Conservation (phyloP, 2,329 filamentous ascomycete species). For the Thielaviopsis cerberus region DNA sequence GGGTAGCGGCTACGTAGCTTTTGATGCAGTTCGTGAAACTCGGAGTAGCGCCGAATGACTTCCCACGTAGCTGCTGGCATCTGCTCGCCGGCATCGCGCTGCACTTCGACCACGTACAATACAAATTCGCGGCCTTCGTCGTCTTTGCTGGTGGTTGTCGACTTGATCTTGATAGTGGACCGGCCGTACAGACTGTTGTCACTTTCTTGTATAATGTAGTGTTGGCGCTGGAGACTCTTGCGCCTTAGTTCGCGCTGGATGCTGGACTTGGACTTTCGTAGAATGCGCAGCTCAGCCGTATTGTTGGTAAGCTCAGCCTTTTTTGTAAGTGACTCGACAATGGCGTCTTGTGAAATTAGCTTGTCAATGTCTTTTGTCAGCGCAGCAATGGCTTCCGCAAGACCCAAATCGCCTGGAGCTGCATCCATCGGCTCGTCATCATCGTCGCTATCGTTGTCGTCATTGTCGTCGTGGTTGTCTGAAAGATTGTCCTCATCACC, state of each 20-base stretch:
- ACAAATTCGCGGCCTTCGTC: slow-evolving; percentile 88
- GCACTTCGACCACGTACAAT: slow-evolving; percentile 82
- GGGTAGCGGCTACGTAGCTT: slow-evolving; percentile 68
- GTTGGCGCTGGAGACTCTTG: slow-evolving; percentile 88
- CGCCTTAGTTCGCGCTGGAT: slow-evolving; percentile 78
- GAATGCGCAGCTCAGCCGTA: slow-evolving; percentile 73
- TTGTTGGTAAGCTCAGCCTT: slow-evolving; percentile 98
- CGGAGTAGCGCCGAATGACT: slow-evolving; percentile 82
- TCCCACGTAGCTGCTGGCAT: slow-evolving; percentile 94
- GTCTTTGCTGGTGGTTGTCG: slow-evolving; percentile 79
- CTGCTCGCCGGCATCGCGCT: slow-evolving; percentile 75
- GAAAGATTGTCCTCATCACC: slow-evolving; percentile 70
- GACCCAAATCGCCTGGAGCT: slow-evolving; percentile 77
- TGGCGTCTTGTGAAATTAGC: slow-evolving; percentile 67
- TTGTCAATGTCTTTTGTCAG: slow-evolving; percentile 85
- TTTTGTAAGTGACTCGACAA: slow-evolving; percentile 75
- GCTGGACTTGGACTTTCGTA: slow-evolving; percentile 86
- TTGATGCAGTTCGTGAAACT: slow-evolving; percentile 91
- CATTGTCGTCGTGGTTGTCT: slow-evolving; percentile 64
- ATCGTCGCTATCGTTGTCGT: slow-evolving; percentile 35
- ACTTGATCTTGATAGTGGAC: slow-evolving; percentile 75
- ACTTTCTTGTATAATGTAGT: slow-evolving; percentile 93
- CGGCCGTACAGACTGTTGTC: slow-evolving; percentile 93
- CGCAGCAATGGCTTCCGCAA: slow-evolving; percentile 79
- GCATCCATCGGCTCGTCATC: slow-evolving; percentile 76